Percentiles rank a stretch among this genome's conserved stretches.
Evolutionary conservation across 2,329 filamentous ascomycete genomes (phyloP).

Genomic region (Diaporthe humulicola): DNA sequence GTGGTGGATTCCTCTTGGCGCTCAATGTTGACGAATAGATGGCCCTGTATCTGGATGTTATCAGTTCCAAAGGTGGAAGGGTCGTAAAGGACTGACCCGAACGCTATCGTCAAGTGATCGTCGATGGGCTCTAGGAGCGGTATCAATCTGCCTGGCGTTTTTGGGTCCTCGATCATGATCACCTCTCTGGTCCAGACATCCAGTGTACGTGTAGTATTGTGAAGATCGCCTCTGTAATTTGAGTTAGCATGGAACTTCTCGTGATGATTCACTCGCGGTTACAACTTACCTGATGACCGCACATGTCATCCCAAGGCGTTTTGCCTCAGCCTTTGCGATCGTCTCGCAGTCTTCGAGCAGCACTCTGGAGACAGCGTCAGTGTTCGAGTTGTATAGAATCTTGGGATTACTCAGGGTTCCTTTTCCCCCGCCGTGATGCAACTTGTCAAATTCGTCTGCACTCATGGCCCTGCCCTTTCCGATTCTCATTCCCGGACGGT

Average conservation of each 20-base stretch:
- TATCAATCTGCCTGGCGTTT: background rate
- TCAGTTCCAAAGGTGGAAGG: background rate
- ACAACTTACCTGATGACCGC: background rate
- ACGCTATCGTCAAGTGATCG: background rate
- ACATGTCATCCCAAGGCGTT: background rate
- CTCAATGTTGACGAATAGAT: background rate
- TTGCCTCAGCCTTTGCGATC: background rate
- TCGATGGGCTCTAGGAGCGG: background rate
- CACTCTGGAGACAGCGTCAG: background rate
- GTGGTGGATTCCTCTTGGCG: background rate
- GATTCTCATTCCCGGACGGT: background rate
- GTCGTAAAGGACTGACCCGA: background rate
- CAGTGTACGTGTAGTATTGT: background rate
- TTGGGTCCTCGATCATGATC: background rate
- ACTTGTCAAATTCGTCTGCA: accelerated
- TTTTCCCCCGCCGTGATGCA: background rate
- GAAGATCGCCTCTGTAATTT: background rate
- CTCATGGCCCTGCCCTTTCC: background rate
- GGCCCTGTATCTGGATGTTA: background rate
- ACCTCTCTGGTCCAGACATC: background rate
- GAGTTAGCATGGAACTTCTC: too few species aligned
- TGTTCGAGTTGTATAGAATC: background rate
- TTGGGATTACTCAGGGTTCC: background rate
- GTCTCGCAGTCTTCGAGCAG: background rate
- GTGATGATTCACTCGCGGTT: background rate